A percentile compares a stretch with the other conserved stretches of the same genome.
Conservation (phyloP, 257 asterid species). For the Leptodermis oblonga region DNA sequence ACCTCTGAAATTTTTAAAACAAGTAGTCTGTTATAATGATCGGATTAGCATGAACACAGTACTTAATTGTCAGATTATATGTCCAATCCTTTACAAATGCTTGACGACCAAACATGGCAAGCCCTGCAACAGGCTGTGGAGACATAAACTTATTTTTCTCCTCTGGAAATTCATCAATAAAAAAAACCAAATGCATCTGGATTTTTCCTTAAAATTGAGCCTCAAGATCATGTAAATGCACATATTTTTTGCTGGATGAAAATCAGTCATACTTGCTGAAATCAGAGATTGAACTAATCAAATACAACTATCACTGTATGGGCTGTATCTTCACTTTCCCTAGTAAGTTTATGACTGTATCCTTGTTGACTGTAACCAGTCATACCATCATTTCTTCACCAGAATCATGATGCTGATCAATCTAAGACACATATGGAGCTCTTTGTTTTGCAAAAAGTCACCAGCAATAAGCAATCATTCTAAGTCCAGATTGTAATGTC, state of each 20-base stretch:
- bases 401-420: background rate
- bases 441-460: background rate
- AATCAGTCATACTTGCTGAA: background rate
- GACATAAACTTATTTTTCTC: background rate
- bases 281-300: background rate
- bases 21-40: background rate
- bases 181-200: background rate
- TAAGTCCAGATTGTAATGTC: no score
- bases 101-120: background rate
- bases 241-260: background rate
- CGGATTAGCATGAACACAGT: background rate
- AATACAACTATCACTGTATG: background rate
- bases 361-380: background rate
- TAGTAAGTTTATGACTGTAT: no score
- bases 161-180: background rate
- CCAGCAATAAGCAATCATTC: background rate
- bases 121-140: background rate
- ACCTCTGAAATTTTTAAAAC: constrained; percentile 10
- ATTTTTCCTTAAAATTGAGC: background rate
- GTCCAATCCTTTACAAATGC: background rate
- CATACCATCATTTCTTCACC: background rate
- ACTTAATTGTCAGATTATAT: background rate
- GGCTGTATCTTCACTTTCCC: background rate
- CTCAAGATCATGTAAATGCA: background rate
- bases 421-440: background rate